Evolutionary conservation across 2,329 filamentous ascomycete species (phyloP).

Genomic region (Orbilia blumenaviensis): DNA sequence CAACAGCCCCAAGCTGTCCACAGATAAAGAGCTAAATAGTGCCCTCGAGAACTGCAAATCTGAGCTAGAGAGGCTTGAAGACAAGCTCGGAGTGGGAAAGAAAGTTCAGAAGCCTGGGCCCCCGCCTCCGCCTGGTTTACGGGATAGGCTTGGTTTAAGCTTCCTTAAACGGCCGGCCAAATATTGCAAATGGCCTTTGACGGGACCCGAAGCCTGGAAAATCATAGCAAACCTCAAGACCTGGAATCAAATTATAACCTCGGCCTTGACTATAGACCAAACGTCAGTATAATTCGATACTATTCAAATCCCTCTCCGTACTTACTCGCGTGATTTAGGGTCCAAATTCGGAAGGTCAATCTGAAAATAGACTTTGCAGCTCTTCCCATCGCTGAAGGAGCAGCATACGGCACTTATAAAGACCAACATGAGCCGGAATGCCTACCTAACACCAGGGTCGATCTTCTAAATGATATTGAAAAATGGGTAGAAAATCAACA

Average conservation of each 20-base stretch:
- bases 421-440: constrained; percentile 55
- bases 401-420: constrained; percentile 54
- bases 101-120: too few relatives aligned
- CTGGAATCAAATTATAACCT: neutral
- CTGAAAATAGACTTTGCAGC: neutral
- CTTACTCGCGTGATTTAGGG: neutral
- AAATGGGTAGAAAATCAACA: constrained; percentile 28
- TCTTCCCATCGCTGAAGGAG: constrained; percentile 44
- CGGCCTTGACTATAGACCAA: neutral
- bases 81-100: too few relatives aligned
- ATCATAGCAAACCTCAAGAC: neutral
- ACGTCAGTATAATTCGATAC: neutral
- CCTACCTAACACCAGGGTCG: constrained; percentile 55
- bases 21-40: too few relatives aligned
- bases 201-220: neutral
- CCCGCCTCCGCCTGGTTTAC: too few relatives aligned
- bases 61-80: too few relatives aligned
- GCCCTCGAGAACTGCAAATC: too few relatives aligned
- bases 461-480: constrained; percentile 54
- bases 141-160: too few relatives aligned
- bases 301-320: too few relatives aligned
- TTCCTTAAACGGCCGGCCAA: too few relatives aligned
- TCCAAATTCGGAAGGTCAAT: neutral
- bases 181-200: constrained; percentile 15
- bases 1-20: too few relatives aligned